phyloP scores from a whole-genome alignment of 2,329 filamentous ascomycete species.

The Claviceps arundinis region DNA sequence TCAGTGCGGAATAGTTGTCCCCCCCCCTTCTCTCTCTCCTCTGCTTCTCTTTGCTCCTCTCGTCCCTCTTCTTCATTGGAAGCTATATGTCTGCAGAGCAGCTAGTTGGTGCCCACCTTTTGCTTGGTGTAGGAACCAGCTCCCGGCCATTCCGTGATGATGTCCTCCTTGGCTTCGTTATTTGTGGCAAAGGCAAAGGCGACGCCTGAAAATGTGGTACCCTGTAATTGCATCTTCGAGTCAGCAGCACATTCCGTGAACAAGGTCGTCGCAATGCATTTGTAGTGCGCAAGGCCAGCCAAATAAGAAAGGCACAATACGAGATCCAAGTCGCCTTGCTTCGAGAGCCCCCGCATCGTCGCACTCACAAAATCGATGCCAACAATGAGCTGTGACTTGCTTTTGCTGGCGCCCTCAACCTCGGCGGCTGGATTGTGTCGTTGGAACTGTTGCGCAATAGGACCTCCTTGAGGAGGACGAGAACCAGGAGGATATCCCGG shows the following conservation, averaged over 20 bases:
- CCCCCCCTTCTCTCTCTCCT: background rate
- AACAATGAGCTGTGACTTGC: conserved; percentile 94
- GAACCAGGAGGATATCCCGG: conserved; percentile 35
- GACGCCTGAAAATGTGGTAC: conserved; percentile 95
- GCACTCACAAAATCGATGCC: conserved; percentile 88
- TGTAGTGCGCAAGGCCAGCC: background rate
- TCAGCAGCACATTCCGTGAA: conserved; percentile 3
- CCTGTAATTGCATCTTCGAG: conserved; percentile 35
- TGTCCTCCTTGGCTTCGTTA: conserved; percentile 94
- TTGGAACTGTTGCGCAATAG: conserved; percentile 29
- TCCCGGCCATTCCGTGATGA: conserved; percentile 97
- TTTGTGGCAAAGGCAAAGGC: conserved; percentile 96
- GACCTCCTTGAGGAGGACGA: conserved; percentile 22
- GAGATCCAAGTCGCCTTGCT: background rate
- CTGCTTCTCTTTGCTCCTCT: background rate
- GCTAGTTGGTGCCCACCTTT: conserved; percentile 49
- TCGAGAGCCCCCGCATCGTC: background rate
- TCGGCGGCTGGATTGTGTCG: conserved; percentile 44
- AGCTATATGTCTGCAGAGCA: background rate
- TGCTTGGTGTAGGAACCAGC: conserved; percentile 97
- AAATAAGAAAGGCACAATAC: background rate
- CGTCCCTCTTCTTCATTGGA: background rate
- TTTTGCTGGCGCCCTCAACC: conserved; percentile 76
- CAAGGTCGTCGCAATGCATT: background rate
- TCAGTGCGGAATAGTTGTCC: too few relatives aligned